Evolutionary conservation across 2,329 filamentous ascomycete species (phyloP).

Genomic region (Penicillium sp.): DNA sequence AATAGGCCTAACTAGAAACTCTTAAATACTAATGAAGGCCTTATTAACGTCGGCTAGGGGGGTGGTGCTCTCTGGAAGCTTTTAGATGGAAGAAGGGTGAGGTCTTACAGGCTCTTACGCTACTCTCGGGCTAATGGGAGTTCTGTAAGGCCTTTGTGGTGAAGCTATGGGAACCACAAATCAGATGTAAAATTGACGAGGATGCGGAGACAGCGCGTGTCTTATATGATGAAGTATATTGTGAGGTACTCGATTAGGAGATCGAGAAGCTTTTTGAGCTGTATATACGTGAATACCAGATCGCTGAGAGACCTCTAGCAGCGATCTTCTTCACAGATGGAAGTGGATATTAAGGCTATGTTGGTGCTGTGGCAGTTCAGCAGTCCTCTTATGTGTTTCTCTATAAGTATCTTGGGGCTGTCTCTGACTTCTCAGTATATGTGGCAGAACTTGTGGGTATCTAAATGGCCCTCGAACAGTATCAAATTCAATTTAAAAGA

Average conservation of each 20-base stretch:
- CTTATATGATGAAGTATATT: not conserved
- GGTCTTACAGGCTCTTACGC: too few species aligned
- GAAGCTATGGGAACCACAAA: not conserved
- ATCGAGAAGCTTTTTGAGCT: not conserved
- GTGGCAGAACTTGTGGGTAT: not conserved
- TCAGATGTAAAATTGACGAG: not conserved
- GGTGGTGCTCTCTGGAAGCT: not conserved
- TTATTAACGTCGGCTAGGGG: not conserved
- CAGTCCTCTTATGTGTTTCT: too few species aligned
- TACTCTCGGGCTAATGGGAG: not conserved
- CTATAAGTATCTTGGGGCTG: not conserved
- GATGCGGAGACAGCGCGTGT: not conserved
- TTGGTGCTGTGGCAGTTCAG: not conserved
- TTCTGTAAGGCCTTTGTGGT: not conserved
- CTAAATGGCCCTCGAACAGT: constrained; percentile 1
- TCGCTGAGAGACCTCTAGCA: not conserved
- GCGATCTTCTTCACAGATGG: constrained; percentile 2
- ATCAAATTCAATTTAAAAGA: too few species aligned
- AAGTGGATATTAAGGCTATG: not conserved
- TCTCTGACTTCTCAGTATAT: constrained; percentile 1
- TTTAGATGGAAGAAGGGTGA: too few species aligned
- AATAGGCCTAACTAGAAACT: not conserved
- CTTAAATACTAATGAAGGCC: not conserved
- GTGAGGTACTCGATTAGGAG: not conserved
- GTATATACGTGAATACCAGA: not conserved